Percentiles rank a stretch among this genome's conserved stretches.
Conservation (phyloP, 495 filamentous ascomycete species). For the Xylaria longipes region DNA sequence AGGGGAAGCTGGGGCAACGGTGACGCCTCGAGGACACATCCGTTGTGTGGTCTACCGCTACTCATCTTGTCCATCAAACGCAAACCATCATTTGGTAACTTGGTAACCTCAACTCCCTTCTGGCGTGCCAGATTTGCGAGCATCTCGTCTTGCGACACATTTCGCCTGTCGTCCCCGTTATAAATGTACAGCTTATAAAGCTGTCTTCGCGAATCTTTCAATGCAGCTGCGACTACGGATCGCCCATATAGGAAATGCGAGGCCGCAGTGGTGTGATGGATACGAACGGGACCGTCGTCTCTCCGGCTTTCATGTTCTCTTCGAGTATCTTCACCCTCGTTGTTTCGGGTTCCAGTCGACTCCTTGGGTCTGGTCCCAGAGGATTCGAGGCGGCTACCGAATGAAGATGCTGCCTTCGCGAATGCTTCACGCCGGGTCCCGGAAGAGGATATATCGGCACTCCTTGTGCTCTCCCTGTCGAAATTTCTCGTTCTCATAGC, state of each 20-base stretch:
- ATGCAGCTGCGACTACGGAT: slow-evolving; percentile 79
- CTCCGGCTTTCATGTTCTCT: background rate
- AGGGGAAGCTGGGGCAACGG: slow-evolving; percentile 79
- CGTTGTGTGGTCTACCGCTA: slow-evolving; percentile 85
- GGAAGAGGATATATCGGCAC: background rate
- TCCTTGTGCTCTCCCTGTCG: background rate
- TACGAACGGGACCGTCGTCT: slow-evolving; percentile 55
- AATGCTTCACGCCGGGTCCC: background rate
- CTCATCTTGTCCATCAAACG: slow-evolving; percentile 83
- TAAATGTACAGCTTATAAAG: slow-evolving; percentile 87
- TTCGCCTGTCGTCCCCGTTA: slow-evolving; percentile 57
- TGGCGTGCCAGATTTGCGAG: slow-evolving; percentile 65
- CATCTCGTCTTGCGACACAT: slow-evolving; percentile 43
- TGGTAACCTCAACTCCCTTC: slow-evolving; percentile 59
- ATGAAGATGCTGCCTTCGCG: background rate
- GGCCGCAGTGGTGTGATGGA: slow-evolving; percentile 83
- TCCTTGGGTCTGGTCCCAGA: background rate
- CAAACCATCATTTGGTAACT: slow-evolving; percentile 58
- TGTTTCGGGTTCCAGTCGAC: no score
- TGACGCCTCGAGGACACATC: slow-evolving; percentile 86
- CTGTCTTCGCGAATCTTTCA: slow-evolving; percentile 70
- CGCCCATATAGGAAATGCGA: slow-evolving; percentile 92
- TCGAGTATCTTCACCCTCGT: background rate
- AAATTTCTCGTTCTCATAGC: background rate
- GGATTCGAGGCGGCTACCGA: background rate